Evolutionary conservation across 495 filamentous ascomycete species (phyloP).

Genomic region (Penicillium pancosmium): DNA sequence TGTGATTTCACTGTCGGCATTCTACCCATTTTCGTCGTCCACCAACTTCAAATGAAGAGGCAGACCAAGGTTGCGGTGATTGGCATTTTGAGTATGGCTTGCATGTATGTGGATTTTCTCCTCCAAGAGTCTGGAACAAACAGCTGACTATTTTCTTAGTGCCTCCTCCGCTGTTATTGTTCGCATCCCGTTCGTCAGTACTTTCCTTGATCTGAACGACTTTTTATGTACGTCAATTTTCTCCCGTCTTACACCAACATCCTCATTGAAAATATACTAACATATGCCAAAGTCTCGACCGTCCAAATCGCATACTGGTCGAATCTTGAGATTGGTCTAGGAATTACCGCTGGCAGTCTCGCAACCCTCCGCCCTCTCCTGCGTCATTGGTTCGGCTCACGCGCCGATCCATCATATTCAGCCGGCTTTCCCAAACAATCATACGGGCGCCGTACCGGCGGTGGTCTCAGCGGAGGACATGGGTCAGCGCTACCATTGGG

Average conservation of each 20-base stretch:
- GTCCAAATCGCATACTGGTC: conserved; percentile 37
- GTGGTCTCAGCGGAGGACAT: not conserved
- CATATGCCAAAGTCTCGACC: conserved; percentile 22
- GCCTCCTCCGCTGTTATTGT: conserved; percentile 33
- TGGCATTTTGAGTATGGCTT: conserved; percentile 31
- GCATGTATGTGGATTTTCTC: conserved; percentile 26
- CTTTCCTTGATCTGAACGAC: conserved; percentile 15
- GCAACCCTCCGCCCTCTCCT: conserved; percentile 41
- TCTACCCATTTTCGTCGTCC: conserved; percentile 30
- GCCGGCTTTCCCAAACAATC: conserved; percentile 1
- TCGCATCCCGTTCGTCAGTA: conserved; percentile 30
- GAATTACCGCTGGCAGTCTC: conserved; percentile 42
- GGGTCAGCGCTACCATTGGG: not conserved
- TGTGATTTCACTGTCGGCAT: conserved; percentile 37
- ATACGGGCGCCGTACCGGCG: not conserved
- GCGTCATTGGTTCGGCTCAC: conserved; percentile 12
- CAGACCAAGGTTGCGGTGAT: conserved; percentile 30
- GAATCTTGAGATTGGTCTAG: conserved; percentile 35
- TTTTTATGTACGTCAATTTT: conserved; percentile 31
- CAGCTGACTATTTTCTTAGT: conserved; percentile 16
- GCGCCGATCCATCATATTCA: conserved; percentile 1
- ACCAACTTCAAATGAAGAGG: conserved; percentile 30
- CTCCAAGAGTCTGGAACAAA: not conserved
- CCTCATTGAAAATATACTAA: not conserved
- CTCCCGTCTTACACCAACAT: not conserved